A percentile compares a stretch with the other conserved stretches of the same genome.
These are phyloP conservation scores for Dipodascus albidus DNA, from an alignment of 805 yeast genomes.

Conservation along the genomic window DNA sequence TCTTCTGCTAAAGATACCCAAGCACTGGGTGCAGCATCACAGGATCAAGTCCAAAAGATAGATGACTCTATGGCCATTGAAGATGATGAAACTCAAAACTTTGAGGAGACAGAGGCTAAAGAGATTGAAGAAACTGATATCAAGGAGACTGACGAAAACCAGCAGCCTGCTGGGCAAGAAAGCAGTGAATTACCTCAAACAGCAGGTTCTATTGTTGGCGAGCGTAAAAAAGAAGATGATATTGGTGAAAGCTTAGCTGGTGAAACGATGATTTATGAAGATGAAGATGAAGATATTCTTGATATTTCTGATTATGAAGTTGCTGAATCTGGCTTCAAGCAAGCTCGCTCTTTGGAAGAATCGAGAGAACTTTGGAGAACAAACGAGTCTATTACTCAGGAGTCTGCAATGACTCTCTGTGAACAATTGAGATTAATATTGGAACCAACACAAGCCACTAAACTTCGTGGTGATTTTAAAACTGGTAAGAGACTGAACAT, in stretches of 20 bases:
- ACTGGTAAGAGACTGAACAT: slow-evolving; percentile 94
- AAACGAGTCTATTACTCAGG: slow-evolving; percentile 79
- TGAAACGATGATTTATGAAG: slow-evolving; percentile 26
- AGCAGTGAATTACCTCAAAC: slow-evolving; percentile 15
- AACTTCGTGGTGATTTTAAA: slow-evolving; percentile 88
- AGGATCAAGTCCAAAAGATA: slow-evolving; percentile 63
- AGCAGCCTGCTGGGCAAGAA: slow-evolving; percentile 19
- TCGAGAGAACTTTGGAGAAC: slow-evolving; percentile 73
- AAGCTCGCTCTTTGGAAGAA: slow-evolving; percentile 42
- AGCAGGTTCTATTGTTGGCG: slow-evolving; percentile 11
- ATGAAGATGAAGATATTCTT: slow-evolving; percentile 8
- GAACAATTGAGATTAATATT: slow-evolving; percentile 88
- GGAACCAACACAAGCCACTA: slow-evolving; percentile 95
- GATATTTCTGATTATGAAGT: slow-evolving; percentile 22
- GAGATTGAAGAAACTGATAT: slow-evolving; percentile 6
- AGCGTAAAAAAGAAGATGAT: slow-evolving; percentile 10
- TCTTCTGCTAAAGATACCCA: slow-evolving; percentile 65
- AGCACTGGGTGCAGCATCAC: slow-evolving; percentile 82
- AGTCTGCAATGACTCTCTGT: slow-evolving; percentile 73
- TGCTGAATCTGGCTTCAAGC: slow-evolving; percentile 26
- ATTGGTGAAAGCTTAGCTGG: slow-evolving; percentile 20
- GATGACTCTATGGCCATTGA: slow-evolving; percentile 26
- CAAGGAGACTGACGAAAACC: background rate
- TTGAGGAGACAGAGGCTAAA: slow-evolving; percentile 19
- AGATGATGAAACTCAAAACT: slow-evolving; percentile 19